These are phyloP conservation scores for Gossypium anomalum DNA, from an alignment of 345 rosid genomes.

Conservation along the genomic window DNA sequence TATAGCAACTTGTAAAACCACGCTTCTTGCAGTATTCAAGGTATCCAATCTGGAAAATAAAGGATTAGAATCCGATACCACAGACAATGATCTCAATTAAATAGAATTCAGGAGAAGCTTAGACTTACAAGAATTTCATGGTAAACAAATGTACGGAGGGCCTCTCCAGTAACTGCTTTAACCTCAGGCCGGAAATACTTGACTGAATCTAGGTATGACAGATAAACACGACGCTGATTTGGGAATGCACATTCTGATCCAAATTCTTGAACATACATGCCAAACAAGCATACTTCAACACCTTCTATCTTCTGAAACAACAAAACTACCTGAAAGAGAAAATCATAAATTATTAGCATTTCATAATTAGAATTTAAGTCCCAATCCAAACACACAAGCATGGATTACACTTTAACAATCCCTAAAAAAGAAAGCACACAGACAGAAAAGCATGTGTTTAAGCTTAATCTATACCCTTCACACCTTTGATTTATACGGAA, in stretches of 20 bases:
- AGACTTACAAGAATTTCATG: constrained; percentile 87
- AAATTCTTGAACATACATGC: constrained; percentile 99
- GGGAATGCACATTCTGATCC: constrained; percentile 87
- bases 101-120: neutral
- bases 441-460: constrained; percentile 2
- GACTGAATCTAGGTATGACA: constrained; percentile 95
- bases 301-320: constrained; percentile 99
- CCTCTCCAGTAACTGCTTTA: constrained; percentile 87
- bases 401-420: neutral
- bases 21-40: constrained; percentile 96
- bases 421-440: neutral
- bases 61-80: constrained; percentile 10
- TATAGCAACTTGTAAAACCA: constrained; percentile 98
- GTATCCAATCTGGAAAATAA: constrained; percentile 82
- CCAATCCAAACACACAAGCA: constrained; percentile 2
- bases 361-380: constrained; percentile 12
- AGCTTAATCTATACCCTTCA: constrained; percentile 12
- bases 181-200: constrained; percentile 96
- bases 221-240: constrained; percentile 97
- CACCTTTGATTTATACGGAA: constrained; percentile 96
- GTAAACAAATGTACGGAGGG: constrained; percentile 93
- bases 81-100: constrained; percentile 1
- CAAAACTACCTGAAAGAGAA: constrained; percentile 68
- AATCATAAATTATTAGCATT: constrained; percentile 7
- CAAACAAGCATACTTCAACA: constrained; percentile 95